These are phyloP conservation scores for Santalum album DNA, from an alignment of 164 flowering plant species.

Conservation along the genomic window DNA sequence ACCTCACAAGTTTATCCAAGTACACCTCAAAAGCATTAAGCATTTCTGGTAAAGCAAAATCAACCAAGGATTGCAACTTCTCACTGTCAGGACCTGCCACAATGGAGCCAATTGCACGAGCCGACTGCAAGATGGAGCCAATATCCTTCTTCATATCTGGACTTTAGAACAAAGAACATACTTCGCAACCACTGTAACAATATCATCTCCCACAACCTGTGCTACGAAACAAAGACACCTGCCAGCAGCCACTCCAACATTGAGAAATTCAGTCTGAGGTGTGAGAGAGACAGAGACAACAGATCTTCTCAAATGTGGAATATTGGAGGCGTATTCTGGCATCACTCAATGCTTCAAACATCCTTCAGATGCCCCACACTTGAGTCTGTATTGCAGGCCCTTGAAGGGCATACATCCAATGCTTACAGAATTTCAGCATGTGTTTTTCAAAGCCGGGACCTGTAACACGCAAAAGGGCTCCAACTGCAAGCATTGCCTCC, in stretches of 20 bases:
- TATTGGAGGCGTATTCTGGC: too few relatives aligned
- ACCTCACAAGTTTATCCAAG: constrained; percentile 53
- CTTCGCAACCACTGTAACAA: constrained; percentile 53
- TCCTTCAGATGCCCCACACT: too few relatives aligned
- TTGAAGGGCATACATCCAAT: too few relatives aligned
- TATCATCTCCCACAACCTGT: constrained; percentile 51
- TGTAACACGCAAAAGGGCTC: too few relatives aligned
- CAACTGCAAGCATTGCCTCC: too few relatives aligned
- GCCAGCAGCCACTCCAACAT: constrained; percentile 65
- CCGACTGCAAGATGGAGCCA: constrained; percentile 34
- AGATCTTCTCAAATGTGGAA: too few relatives aligned
- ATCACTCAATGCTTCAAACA: too few relatives aligned
- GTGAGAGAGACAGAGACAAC: too few relatives aligned
- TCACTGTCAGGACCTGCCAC: constrained; percentile 54
- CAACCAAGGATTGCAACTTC: constrained; percentile 41
- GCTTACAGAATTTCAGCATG: too few relatives aligned
- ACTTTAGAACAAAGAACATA: constrained; percentile 46
- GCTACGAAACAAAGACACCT: constrained; percentile 58
- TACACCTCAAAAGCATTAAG: constrained; percentile 39
- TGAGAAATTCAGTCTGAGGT: too few relatives aligned
- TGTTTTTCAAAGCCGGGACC: too few relatives aligned
- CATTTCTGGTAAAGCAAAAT: constrained; percentile 45
- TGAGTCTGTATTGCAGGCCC: too few relatives aligned
- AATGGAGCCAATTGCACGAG: constrained; percentile 57
- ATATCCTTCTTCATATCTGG: constrained; percentile 63